These are phyloP conservation scores for Dactylonectria macrodidyma DNA, from an alignment of 2,329 filamentous ascomycete genomes.

Conservation along the genomic window DNA sequence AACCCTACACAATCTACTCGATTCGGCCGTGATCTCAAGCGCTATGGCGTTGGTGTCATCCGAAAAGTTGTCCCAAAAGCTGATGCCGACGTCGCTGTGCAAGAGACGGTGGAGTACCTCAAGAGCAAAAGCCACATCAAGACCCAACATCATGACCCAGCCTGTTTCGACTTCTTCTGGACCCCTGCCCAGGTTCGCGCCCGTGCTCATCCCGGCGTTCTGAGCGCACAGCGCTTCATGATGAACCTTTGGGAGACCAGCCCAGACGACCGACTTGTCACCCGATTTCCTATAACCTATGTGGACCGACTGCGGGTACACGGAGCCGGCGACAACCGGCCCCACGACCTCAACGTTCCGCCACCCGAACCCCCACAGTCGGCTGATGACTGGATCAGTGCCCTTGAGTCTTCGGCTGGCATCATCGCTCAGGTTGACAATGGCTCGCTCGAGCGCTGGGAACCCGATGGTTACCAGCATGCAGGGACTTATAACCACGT, in stretches of 20 bases:
- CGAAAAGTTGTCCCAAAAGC: conserved; percentile 72
- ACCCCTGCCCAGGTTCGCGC: conserved; percentile 78
- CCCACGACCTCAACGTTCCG: conserved; percentile 40
- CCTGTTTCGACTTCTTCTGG: conserved; percentile 83
- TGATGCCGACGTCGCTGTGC: conserved; percentile 72
- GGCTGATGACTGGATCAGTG: conserved; percentile 56
- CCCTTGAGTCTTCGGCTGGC: conserved; percentile 61
- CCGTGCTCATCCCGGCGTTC: conserved; percentile 75
- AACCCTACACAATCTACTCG: conserved; percentile 63
- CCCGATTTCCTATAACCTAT: conserved; percentile 75
- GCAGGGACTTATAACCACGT: conserved; percentile 69
- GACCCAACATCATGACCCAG: conserved; percentile 64
- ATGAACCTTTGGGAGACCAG: conserved; percentile 76
- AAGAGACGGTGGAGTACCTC: conserved; percentile 70
- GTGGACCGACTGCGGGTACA: conserved; percentile 79
- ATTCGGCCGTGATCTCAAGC: conserved; percentile 71
- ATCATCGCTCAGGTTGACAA: conserved; percentile 79
- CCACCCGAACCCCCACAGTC: conserved; percentile 49
- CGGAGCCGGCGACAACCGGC: conserved; percentile 56
- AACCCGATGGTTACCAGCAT: conserved; percentile 75
- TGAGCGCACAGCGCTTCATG: conserved; percentile 76
- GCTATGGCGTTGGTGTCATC: conserved; percentile 76
- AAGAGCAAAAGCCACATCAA: conserved; percentile 49
- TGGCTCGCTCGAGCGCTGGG: conserved; percentile 80
- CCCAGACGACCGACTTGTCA: conserved; percentile 70